Percentiles rank a stretch among this genome's conserved stretches.
These are phyloP conservation scores for Fusarium keratoplasticum DNA, from an alignment of 2,329 filamentous ascomycete species.

Conservation along the genomic window DNA sequence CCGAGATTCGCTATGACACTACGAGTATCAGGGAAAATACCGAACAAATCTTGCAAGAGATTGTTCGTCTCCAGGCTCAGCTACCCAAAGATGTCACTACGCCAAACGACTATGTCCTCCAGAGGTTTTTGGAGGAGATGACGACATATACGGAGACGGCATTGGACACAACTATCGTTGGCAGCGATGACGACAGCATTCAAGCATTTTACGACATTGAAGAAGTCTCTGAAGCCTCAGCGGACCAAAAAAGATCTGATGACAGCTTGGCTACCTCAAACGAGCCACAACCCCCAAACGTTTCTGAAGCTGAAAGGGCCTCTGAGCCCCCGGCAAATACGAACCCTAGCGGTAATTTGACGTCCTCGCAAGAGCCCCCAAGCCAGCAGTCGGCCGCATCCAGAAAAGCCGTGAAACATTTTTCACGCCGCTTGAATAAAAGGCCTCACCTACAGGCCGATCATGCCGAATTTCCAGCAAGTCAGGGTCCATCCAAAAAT, in stretches of 20 bases:
- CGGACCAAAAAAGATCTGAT: not conserved
- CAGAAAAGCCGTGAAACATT: not conserved
- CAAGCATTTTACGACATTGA: not conserved
- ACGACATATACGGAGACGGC: slow-evolving; percentile 10
- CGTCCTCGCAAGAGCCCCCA: not conserved
- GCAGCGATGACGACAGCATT: not conserved
- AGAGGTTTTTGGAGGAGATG: slow-evolving; percentile 22
- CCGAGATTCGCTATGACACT: slow-evolving; percentile 1
- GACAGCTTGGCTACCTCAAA: not conserved
- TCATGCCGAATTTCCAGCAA: not conserved
- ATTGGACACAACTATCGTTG: not conserved
- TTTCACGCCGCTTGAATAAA: not conserved
- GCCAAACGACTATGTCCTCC: slow-evolving; percentile 4
- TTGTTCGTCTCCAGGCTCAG: slow-evolving; percentile 2
- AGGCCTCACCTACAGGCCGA: rapidly evolving
- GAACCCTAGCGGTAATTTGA: not conserved
- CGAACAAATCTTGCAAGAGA: slow-evolving; percentile 10
- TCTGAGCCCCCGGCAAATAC: not conserved
- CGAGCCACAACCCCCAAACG: not conserved
- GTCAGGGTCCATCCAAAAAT: not conserved
- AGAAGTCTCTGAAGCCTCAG: not conserved
- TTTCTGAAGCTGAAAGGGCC: not conserved
- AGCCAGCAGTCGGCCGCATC: not conserved
- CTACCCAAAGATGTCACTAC: not conserved
- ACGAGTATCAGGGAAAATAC: slow-evolving; percentile 17